Conservation (phyloP, 2,329 filamentous ascomycete species). For the Colletotrichum sublineola region DNA sequence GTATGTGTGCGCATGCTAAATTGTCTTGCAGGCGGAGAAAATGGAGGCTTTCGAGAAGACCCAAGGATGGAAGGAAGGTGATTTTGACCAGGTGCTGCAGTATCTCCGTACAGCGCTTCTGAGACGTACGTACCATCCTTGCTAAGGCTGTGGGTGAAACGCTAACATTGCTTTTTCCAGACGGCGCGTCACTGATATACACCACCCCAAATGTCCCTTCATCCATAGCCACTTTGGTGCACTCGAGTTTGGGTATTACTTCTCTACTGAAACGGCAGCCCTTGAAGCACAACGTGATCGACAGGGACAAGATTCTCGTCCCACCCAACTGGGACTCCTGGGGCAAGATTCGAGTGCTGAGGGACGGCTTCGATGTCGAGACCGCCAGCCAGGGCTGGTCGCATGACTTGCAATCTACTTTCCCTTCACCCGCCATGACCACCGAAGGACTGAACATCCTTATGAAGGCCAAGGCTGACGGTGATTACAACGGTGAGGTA, state of each 20-base stretch:
- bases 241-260: slow-evolving; percentile 88
- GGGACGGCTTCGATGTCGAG: slow-evolving; percentile 94
- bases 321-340: slow-evolving; percentile 99
- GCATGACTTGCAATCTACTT: slow-evolving; percentile 78
- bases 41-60: slow-evolving; percentile 93
- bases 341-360: slow-evolving; percentile 94
- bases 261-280: slow-evolving; percentile 83
- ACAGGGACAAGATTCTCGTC: slow-evolving; percentile 93
- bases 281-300: slow-evolving; percentile 91
- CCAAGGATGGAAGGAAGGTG: slow-evolving; percentile 93
- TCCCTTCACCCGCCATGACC: slow-evolving; percentile 51
- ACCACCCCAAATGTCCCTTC: slow-evolving; percentile 82
- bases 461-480: slow-evolving; percentile 45
- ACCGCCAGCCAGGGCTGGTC: slow-evolving; percentile 87
- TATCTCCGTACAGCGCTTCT: slow-evolving; percentile 90
- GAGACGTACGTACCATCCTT: slow-evolving; percentile 72
- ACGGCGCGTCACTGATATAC: slow-evolving; percentile 88
- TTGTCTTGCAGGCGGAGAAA: slow-evolving; percentile 75
- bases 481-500: slow-evolving; percentile 41
- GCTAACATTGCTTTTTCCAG: slow-evolving; percentile 58
- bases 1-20: slow-evolving; percentile 43
- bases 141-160: background rate
- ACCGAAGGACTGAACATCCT: slow-evolving; percentile 44
- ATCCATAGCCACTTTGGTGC: slow-evolving; percentile 82
- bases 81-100: slow-evolving; percentile 96